These are phyloP conservation scores for Micractinium sp. DNA, from an alignment of 139 green algal genomes.

Conservation along the genomic window DNA sequence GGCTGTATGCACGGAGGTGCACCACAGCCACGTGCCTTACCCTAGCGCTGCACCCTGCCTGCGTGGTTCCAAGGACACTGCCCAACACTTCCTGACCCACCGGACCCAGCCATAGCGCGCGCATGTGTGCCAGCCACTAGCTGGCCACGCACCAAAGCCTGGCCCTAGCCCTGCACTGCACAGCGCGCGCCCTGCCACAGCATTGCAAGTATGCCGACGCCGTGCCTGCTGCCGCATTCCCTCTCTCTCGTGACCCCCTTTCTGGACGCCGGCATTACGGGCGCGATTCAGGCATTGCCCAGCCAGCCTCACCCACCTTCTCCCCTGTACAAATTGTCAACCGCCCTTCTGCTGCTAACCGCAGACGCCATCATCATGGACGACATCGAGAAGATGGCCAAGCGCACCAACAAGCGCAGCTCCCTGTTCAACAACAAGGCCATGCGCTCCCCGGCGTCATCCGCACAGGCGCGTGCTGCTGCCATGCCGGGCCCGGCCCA, in stretches of 20 bases:
- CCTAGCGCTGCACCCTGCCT: not conserved
- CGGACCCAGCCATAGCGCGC: too few species aligned
- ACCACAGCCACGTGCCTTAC: not conserved
- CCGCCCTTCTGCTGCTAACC: not conserved
- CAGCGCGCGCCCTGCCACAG: not conserved
- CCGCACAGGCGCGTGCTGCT: not conserved
- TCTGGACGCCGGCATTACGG: too few species aligned
- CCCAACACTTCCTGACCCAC: too few species aligned
- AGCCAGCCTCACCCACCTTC: not conserved
- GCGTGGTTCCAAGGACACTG: not conserved
- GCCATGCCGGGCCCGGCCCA: too few species aligned
- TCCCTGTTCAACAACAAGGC: slow-evolving; percentile 41
- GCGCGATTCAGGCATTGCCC: too few species aligned
- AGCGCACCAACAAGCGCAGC: slow-evolving; percentile 42
- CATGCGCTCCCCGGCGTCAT: slow-evolving; percentile 35
- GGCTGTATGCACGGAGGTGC: too few species aligned
- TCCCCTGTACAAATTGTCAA: not conserved
- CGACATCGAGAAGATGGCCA: slow-evolving; percentile 48
- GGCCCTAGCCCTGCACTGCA: not conserved
- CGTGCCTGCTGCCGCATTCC: too few species aligned
- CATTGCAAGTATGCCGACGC: not conserved
- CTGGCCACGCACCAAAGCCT: too few species aligned
- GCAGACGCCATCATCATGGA: slow-evolving; percentile 57
- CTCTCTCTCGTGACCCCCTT: too few species aligned
- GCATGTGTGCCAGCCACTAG: not conserved